phyloP scores from a whole-genome alignment of 2,329 filamentous ascomycete species.

The Alternaria solani region DNA sequence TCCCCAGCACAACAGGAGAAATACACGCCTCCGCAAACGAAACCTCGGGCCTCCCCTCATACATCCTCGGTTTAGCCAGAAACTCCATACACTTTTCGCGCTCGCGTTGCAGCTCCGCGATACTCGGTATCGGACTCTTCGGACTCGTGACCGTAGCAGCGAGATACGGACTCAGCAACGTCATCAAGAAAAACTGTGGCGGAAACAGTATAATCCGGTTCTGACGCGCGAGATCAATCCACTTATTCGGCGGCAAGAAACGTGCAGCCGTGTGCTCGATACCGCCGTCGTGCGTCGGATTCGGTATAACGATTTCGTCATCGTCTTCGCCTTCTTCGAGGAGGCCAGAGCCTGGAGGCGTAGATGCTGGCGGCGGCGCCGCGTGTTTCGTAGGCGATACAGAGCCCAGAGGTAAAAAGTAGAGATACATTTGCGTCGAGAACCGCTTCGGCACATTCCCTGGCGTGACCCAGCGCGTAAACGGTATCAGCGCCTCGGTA shows the following conservation, averaged over 20 bases:
- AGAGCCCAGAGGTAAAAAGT: conserved; percentile 73
- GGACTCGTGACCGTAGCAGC: conserved; percentile 31
- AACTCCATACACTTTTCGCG: conserved; percentile 54
- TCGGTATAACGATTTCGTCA: conserved; percentile 68
- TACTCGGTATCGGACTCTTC: conserved; percentile 34
- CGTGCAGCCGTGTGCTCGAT: conserved; percentile 76
- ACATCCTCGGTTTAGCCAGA: conserved; percentile 60
- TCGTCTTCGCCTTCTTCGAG: conserved; percentile 25
- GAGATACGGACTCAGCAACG: conserved; percentile 65
- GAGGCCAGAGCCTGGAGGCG: conserved; percentile 42
- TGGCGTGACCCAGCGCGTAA: conserved; percentile 93
- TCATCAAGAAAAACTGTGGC: conserved; percentile 81
- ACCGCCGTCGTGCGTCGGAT: conserved; percentile 75
- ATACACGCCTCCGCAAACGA: conserved; percentile 57
- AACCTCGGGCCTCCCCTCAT: conserved; percentile 42
- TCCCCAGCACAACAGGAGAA: conserved; percentile 50
- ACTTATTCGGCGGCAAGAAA: conserved; percentile 75
- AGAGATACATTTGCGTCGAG: conserved; percentile 96
- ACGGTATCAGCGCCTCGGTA: conserved; percentile 74
- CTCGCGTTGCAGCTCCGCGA: conserved; percentile 52
- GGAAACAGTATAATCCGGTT: conserved; percentile 86
- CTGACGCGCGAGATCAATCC: conserved; percentile 69
- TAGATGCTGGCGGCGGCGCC: conserved; percentile 39
- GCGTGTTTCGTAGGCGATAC: conserved; percentile 40
- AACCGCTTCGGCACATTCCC: conserved; percentile 76